Evolutionary conservation across 495 filamentous ascomycete genomes (phyloP).

Genomic region (Penicillium bialowiezense): DNA sequence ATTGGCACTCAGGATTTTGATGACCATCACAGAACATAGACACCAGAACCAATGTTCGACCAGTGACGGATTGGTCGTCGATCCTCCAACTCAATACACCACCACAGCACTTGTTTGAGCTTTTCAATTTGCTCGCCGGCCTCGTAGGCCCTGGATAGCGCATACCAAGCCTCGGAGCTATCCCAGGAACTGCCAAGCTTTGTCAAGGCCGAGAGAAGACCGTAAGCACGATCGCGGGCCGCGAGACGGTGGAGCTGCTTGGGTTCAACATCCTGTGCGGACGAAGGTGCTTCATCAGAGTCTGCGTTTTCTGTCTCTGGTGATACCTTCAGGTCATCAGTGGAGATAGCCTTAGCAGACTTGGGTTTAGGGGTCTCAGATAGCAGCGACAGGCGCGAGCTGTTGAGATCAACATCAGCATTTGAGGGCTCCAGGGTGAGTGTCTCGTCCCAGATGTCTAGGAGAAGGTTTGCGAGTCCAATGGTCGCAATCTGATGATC

Average conservation of each 20-base stretch:
- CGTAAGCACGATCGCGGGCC: slow-evolving; percentile 81
- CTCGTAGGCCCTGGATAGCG: slow-evolving; percentile 81
- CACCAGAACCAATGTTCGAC: slow-evolving; percentile 46
- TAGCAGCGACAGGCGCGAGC: slow-evolving; percentile 26
- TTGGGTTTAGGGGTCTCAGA: slow-evolving; percentile 20
- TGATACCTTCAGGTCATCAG: slow-evolving; percentile 20
- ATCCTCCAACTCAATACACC: slow-evolving; percentile 66
- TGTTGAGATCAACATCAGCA: slow-evolving; percentile 28
- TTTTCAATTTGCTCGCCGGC: slow-evolving; percentile 78
- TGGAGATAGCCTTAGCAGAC: slow-evolving; percentile 19
- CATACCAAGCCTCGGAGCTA: slow-evolving; percentile 89
- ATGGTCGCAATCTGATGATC: slow-evolving; percentile 81
- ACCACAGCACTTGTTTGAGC: slow-evolving; percentile 70
- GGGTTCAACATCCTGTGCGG: slow-evolving; percentile 41
- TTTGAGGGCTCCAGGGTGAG: slow-evolving; percentile 42
- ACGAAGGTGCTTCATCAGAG: slow-evolving; percentile 6
- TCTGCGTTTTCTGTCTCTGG: slow-evolving; percentile 9
- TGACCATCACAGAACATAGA: slow-evolving; percentile 41
- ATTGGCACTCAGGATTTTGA: slow-evolving; percentile 9
- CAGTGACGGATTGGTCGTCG: slow-evolving; percentile 46
- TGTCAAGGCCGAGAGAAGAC: slow-evolving; percentile 74
- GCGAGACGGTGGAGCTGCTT: slow-evolving; percentile 73
- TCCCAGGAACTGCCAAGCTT: slow-evolving; percentile 90
- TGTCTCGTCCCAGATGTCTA: slow-evolving; percentile 77
- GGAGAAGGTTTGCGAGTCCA: slow-evolving; percentile 74